Evolutionary conservation across 2,329 filamentous ascomycete species (phyloP), one percentile per base, ranked within the genome.

Genomic region (Xylaria sp.): DNA sequence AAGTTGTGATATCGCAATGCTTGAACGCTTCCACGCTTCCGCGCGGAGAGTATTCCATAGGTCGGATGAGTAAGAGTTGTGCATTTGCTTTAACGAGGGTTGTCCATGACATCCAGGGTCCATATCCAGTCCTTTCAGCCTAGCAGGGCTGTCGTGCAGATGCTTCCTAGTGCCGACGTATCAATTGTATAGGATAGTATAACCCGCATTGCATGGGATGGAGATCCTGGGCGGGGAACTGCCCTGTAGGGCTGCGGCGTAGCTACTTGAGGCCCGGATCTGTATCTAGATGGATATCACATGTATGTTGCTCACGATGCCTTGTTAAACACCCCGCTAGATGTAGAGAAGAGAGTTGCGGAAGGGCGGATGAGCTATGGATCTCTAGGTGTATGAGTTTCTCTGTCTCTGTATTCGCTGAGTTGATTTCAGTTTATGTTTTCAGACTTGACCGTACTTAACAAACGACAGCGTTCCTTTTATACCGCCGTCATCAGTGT

Each of bases 21-120:
- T 48, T 9, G 25, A 48, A 47, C 23, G 10, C 35, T 48, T n/a
- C 59, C 53, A 59, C 59, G 18, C n/a, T 63, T 47, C 59, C 53
- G 65, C 53, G 47, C 54, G 6, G 8, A 6, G 18, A 53, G 6
- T 16, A 57, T 27, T 12, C 18, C 10, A 18, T 23, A 27, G 8
- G 40, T 42, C 23, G 57, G 48, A 57, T 67, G 65, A 67, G 60
- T 67, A 67, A 67, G 42, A n/a, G 23, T 27, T 23, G 10, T 67
- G 65, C 65, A 54, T 63, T 42, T 8, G 60, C 53, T 54, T 47
- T 42, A 21, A n/a, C 4, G 42, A 40, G 27, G 50, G 13, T 55
- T 9, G 35, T 32, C 12, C 4, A 23, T 25, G 3, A 18, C 1
- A 18, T 35, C 37, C 18, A 42, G 25, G 57, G 50, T 27, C 47